Conservation (phyloP, 495 filamentous ascomycete species). For the Neohortaea acidophila region DNA sequence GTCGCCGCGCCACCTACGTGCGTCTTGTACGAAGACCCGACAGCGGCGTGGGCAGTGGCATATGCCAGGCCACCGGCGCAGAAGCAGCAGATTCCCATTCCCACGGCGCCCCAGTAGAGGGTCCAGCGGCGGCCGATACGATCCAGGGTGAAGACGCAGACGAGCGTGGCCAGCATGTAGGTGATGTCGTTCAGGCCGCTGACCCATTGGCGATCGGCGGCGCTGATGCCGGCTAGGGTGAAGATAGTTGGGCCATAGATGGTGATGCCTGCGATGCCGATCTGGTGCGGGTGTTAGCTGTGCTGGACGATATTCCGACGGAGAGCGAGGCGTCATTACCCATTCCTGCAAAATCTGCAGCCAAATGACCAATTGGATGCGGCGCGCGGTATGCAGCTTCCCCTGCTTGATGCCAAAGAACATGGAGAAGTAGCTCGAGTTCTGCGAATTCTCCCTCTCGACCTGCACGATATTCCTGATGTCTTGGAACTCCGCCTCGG, state of each 20-base stretch:
- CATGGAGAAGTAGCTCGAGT: constrained; percentile 46
- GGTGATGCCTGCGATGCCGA: constrained; percentile 56
- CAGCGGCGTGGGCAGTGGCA: background rate
- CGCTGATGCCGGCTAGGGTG: constrained; percentile 46
- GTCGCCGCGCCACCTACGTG: constrained; percentile 47
- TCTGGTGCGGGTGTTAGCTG: no score
- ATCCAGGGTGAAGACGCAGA: constrained; percentile 55
- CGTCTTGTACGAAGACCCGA: constrained; percentile 9
- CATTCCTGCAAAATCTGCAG: constrained; percentile 61
- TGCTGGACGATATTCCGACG: no score
- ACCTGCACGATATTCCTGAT: constrained; percentile 43
- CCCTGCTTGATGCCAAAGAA: constrained; percentile 47
- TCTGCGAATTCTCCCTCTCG: constrained; percentile 36
- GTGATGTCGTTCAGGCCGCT: constrained; percentile 54
- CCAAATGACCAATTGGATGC: constrained; percentile 57
- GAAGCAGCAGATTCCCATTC: constrained; percentile 47
- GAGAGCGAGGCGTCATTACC: no score
- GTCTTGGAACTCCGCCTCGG: constrained; percentile 48
- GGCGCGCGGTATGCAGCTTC: constrained; percentile 47
- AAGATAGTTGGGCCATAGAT: constrained; percentile 48
- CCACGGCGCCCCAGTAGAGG: constrained; percentile 49
- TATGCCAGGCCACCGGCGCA: constrained; percentile 40
- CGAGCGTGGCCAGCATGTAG: constrained; percentile 44
- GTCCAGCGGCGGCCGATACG: constrained; percentile 55
- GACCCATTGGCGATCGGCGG: constrained; percentile 44